These are phyloP conservation scores for Cicer yamashitae DNA, from an alignment of 306 rosid genomes.

Conservation along the genomic window DNA sequence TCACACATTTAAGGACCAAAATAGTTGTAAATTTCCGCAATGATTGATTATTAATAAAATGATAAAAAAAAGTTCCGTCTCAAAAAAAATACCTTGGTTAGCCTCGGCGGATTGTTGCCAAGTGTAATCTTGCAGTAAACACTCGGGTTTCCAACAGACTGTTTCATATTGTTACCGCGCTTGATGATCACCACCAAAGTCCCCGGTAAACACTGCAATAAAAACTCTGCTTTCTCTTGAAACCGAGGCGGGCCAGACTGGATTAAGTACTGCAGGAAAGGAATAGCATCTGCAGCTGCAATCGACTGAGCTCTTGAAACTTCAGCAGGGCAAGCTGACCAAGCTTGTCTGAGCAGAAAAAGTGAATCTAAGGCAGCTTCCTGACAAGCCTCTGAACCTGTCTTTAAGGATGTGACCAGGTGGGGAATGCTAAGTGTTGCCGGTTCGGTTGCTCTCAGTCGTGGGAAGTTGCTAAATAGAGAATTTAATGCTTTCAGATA, in stretches of 20 bases:
- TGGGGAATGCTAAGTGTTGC: conserved; percentile 99
- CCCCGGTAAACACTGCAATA: conserved; percentile 98
- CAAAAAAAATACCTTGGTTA: conserved; percentile 65
- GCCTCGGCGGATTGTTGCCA: conserved; percentile 86
- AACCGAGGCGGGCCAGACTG: conserved; percentile 99
- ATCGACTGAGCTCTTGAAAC: conserved; percentile 96
- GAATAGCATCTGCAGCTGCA: conserved; percentile 98
- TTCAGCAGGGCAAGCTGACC: conserved; percentile 99
- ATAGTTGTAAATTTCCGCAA: neutral
- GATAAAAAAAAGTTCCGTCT: neutral
- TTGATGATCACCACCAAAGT: conserved; percentile 88
- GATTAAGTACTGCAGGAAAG: conserved; percentile 89
- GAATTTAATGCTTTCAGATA: conserved; percentile 92
- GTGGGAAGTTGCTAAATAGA: conserved; percentile 95
- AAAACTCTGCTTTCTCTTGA: conserved; percentile 95
- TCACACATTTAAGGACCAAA: too few species aligned
- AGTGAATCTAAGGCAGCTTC: conserved; percentile 97
- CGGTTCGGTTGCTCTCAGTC: conserved; percentile 98
- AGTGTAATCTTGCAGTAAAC: conserved; percentile 93
- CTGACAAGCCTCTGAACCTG: conserved; percentile 96
- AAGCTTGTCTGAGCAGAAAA: conserved; percentile 97
- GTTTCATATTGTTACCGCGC: conserved; percentile 95
- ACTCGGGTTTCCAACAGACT: conserved; percentile 98
- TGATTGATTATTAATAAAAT: neutral
- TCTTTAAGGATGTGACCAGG: conserved; percentile 88